These are phyloP conservation scores for Beauveria sp. DNA, from an alignment of 2,329 filamentous ascomycete species.

Conservation along the genomic window DNA sequence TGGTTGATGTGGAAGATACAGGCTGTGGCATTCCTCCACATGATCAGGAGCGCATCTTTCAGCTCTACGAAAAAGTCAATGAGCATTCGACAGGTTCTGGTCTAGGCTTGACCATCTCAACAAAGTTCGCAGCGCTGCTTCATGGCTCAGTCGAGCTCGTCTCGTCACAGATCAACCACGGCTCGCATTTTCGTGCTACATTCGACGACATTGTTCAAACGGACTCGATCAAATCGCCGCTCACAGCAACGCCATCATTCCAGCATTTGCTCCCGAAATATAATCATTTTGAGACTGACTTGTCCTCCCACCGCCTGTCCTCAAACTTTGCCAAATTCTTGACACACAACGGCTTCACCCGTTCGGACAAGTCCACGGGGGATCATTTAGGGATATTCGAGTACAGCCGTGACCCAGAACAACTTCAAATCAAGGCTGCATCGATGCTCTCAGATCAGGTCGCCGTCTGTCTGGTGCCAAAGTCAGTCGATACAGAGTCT, in stretches of 20 bases:
- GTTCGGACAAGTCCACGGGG: neutral
- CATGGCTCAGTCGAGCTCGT: slow-evolving; percentile 30
- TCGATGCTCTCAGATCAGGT: neutral
- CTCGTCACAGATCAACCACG: slow-evolving; percentile 24
- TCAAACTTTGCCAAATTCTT: neutral
- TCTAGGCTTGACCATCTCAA: slow-evolving; percentile 34
- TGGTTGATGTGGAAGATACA: slow-evolving; percentile 35
- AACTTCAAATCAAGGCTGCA: neutral
- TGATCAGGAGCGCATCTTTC: slow-evolving; percentile 32
- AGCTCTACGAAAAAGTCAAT: slow-evolving; percentile 34
- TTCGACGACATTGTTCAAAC: slow-evolving; percentile 11
- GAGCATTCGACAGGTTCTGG: slow-evolving; percentile 30
- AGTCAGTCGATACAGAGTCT: neutral
- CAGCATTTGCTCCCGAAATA: neutral
- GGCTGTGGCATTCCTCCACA: slow-evolving; percentile 29
- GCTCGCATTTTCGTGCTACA: slow-evolving; percentile 31
- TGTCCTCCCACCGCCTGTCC: neutral
- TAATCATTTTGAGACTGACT: neutral
- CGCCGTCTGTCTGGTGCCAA: neutral
- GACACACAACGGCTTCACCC: neutral
- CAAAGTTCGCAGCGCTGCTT: slow-evolving; percentile 31
- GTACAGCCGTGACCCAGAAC: neutral
- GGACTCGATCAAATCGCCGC: neutral
- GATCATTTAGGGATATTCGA: neutral
- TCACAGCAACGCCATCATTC: neutral